Evolutionary conservation across 2,329 filamentous ascomycete genomes (phyloP).

Genomic region (Pestalotiopsis sp.): DNA sequence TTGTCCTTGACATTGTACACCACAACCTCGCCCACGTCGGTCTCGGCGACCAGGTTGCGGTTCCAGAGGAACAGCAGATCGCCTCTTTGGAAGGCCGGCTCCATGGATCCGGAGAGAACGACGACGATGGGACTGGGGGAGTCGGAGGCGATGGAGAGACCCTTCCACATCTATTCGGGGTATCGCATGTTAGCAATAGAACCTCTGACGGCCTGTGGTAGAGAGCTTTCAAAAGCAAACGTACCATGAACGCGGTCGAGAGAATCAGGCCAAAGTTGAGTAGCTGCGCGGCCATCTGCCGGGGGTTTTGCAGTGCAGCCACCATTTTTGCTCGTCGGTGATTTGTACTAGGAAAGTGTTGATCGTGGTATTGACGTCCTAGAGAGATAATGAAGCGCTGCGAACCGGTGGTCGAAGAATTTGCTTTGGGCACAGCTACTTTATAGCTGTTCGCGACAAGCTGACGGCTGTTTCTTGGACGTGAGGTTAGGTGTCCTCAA

Average conservation of each 20-base stretch:
- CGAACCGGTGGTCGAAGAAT: not conserved
- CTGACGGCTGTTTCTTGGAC: not conserved
- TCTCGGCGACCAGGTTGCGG: slow-evolving; percentile 59
- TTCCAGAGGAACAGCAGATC: slow-evolving; percentile 81
- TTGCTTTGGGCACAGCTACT: not conserved
- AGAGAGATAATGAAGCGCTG: too few relatives aligned
- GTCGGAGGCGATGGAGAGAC: slow-evolving; percentile 76
- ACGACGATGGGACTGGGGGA: slow-evolving; percentile 79
- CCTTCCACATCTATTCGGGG: slow-evolving; percentile 73
- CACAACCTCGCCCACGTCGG: slow-evolving; percentile 58
- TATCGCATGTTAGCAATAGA: slow-evolving; percentile 17
- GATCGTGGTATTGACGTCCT: too few relatives aligned
- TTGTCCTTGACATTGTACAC: slow-evolving; percentile 85
- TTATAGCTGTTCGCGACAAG: not conserved
- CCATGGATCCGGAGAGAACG: slow-evolving; percentile 83
- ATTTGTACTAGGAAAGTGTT: not conserved
- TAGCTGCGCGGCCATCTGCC: slow-evolving; percentile 78
- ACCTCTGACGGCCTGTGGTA: not conserved
- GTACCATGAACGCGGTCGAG: slow-evolving; percentile 86
- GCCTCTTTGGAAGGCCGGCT: slow-evolving; percentile 78
- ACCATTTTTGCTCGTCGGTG: slow-evolving; percentile 55
- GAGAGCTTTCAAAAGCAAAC: slow-evolving; percentile 19
- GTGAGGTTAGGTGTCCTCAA: slow-evolving; percentile 5
- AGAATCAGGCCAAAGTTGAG: slow-evolving; percentile 91
- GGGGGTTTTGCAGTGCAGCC: slow-evolving; percentile 70